A percentile compares a stretch with the other conserved stretches of the same genome.
phyloP scores from a whole-genome alignment of 1,139 yeast genomes.

The Sugiyamaella grinbergsii region DNA sequence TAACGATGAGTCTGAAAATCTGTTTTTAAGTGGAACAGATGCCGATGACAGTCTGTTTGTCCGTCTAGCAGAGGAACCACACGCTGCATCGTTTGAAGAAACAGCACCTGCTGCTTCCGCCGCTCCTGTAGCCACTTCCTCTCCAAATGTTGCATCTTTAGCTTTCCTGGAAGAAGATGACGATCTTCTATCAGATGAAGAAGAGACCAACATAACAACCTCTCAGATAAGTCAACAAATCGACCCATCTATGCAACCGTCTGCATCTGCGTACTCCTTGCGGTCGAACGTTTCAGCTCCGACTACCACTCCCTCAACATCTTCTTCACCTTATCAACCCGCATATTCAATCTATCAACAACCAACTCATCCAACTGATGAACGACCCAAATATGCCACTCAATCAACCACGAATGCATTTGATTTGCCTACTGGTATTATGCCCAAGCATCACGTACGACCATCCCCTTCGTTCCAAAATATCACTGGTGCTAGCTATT shows the following conservation, averaged over 20 bases:
- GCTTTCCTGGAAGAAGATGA: constrained; percentile 54
- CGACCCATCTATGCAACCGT: constrained; percentile 13
- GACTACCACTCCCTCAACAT: background rate
- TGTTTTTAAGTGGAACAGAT: constrained; percentile 5
- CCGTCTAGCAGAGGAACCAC: constrained; percentile 14
- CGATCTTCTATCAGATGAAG: constrained; percentile 37
- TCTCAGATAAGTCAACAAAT: background rate
- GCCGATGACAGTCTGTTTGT: constrained; percentile 21
- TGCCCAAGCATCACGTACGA: constrained; percentile 45
- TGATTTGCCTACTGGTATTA: constrained; percentile 70
- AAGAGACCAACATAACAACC: constrained; percentile 5
- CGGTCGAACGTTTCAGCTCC: constrained; percentile 18
- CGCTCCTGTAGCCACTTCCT: background rate
- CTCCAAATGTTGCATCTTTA: constrained; percentile 24
- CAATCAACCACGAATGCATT: constrained; percentile 43
- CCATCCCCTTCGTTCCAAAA: constrained; percentile 29
- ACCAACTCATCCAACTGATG: constrained; percentile 8
- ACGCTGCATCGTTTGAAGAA: background rate
- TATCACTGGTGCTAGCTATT: constrained; percentile 8
- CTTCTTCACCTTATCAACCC: constrained; percentile 6
- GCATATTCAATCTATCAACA: constrained; percentile 23
- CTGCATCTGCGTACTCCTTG: constrained; percentile 14
- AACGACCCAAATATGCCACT: constrained; percentile 3
- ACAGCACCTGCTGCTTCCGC: background rate
- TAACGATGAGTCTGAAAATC: background rate